Evolutionary conservation across 2,329 filamentous ascomycete species (phyloP).

Genomic region (Xylariaceae sp.): DNA sequence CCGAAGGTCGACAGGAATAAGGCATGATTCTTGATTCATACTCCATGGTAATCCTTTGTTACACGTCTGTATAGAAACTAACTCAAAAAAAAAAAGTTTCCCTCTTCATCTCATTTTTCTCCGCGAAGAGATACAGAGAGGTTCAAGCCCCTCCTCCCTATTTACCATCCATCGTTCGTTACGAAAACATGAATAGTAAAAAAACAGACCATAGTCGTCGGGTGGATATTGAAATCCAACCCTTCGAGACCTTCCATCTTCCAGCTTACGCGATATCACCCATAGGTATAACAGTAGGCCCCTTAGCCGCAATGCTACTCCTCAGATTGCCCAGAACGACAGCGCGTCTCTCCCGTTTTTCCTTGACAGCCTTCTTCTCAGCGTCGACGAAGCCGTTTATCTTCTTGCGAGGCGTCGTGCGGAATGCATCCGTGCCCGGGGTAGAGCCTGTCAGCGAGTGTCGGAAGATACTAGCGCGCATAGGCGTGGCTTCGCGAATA

Average conservation of each 20-base stretch:
- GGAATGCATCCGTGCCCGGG: conserved; percentile 29
- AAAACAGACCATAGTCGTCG: neutral
- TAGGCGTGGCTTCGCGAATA: conserved; percentile 35
- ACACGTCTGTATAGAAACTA: no score
- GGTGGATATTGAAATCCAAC: neutral
- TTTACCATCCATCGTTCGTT: no score
- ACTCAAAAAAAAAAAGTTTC: no score
- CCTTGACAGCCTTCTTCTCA: conserved; percentile 53
- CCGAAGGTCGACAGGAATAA: no score
- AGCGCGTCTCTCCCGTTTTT: conserved; percentile 48
- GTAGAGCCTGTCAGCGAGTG: conserved; percentile 40
- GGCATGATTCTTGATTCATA: no score
- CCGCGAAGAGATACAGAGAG: neutral
- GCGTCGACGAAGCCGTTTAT: conserved; percentile 54
- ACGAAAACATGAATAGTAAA: no score
- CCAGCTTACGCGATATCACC: conserved; percentile 41
- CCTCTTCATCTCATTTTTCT: neutral
- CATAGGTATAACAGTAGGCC: conserved; percentile 46
- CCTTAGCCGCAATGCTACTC: conserved; percentile 43
- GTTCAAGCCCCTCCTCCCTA: no score
- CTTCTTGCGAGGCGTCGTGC: conserved; percentile 54
- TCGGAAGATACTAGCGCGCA: conserved; percentile 35
- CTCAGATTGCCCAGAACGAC: conserved; percentile 49
- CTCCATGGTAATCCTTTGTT: no score
- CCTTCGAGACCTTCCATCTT: neutral